phyloP scores from a whole-genome alignment of 805 yeast genomes.

The Saccharomyces paradoxus region DNA sequence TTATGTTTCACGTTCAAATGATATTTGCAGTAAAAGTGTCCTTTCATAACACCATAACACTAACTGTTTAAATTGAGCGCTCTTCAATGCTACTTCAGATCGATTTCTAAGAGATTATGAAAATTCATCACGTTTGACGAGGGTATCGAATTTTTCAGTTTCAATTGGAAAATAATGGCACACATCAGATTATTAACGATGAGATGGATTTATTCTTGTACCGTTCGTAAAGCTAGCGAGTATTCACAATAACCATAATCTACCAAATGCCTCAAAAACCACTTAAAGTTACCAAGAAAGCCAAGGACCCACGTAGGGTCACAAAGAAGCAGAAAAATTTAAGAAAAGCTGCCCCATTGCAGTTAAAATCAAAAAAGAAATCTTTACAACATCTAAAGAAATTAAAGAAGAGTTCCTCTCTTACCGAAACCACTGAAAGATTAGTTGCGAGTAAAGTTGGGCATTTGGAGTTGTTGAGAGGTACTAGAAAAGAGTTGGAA shows the following conservation, averaged over 20 bases:
- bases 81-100: conserved; percentile 7
- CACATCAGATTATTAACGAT: not conserved
- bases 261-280: conserved; percentile 65
- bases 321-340: conserved; percentile 60
- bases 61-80: conserved; percentile 12
- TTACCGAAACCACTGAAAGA: conserved; percentile 66
- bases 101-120: not conserved
- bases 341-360: conserved; percentile 66
- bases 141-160: not conserved
- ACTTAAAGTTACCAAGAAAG: conserved; percentile 40
- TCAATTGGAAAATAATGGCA: not conserved
- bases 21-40: not conserved
- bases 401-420: conserved; percentile 43
- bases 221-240: no score
- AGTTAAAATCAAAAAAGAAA: conserved; percentile 58
- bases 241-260: not conserved
- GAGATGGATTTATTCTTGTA: not conserved
- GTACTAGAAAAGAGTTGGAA: conserved; percentile 78
- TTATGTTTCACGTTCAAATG: not conserved
- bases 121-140: not conserved
- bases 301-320: conserved; percentile 34
- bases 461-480: conserved; percentile 83
- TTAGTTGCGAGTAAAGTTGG: conserved; percentile 86
- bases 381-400: conserved; percentile 44
- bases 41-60: conserved; percentile 4